A percentile compares a stretch with the other conserved stretches of the same genome.
phyloP scores from a whole-genome alignment of 306 rosid genomes.

The Quercus agrifolia region DNA sequence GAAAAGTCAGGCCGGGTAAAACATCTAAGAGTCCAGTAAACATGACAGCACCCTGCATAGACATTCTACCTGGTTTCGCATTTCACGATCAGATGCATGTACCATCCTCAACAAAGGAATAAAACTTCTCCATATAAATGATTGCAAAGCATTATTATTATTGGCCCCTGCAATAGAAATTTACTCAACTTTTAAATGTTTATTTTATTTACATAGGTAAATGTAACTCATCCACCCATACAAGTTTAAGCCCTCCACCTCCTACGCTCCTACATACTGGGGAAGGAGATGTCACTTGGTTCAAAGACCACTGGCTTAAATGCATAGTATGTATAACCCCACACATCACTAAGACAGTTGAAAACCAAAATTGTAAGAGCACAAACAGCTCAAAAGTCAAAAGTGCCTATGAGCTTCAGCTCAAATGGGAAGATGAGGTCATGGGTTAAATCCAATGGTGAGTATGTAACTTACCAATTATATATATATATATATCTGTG shows the following conservation, averaged over 20 bases:
- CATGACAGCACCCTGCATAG: conserved; percentile 9
- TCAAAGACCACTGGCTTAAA: background rate
- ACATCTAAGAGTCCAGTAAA: background rate
- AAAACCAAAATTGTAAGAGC: background rate
- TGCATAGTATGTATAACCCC: background rate
- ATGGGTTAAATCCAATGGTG: too few species aligned
- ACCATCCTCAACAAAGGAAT: conserved; percentile 61
- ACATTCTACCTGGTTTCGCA: conserved; percentile 63
- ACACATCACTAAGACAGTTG: background rate
- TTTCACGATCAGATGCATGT: conserved; percentile 39
- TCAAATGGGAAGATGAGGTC: too few species aligned
- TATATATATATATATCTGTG: too few species aligned
- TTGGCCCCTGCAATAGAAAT: conserved; percentile 41
- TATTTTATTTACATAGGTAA: background rate
- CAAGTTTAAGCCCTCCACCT: background rate
- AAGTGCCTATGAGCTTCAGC: too few species aligned
- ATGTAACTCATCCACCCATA: background rate
- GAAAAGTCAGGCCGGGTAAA: conserved; percentile 3
- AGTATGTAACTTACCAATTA: too few species aligned
- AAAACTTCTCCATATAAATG: conserved; percentile 61
- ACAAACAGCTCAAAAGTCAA: background rate
- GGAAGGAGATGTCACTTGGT: background rate
- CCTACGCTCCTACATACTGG: background rate
- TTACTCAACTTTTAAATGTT: background rate
- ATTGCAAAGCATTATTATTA: conserved; percentile 33